Base-by-base conservation (phyloP, 75 land plant species). In the Larix kaempferi region DNA sequence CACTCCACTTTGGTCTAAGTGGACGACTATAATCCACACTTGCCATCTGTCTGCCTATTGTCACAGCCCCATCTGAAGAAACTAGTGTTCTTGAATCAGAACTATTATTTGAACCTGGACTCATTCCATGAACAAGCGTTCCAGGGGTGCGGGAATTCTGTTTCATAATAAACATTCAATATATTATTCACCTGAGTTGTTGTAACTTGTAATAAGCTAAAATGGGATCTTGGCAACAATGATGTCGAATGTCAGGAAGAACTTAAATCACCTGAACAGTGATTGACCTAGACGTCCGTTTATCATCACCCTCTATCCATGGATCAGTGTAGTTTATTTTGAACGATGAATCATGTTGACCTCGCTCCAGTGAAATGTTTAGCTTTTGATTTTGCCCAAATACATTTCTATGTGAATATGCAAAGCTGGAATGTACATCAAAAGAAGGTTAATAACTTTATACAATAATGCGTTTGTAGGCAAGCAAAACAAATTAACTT, bases 271-370 rank as follows among this genome's bases (percentile, higher is more conserved):
- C 99, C 95, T 97, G 99, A 77, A 97, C 65, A 81, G 84, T 92
- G 29, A 97, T 89, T 59, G 93, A 79, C 60, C 95, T 83, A 33
- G 98, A 95, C 37, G 99, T 97, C 52, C 98, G 81, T 71, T 97
- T 97, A 66, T 97, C 95, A 89, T 97, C 99, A 60, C 98, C 99
- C 78, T 95, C 94, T 85, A 97, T 91, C 99, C 99, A 97, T 11
- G 99, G 99, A 71, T 97, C 98, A 29, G 92, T 97, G 79, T 91
- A 95, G 74, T 93, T 97, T 74, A 97, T 74, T 58, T 95, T 91
- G 59, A 91, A 97, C 76, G 91, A 89, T 17, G 99, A 97, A 78
- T 97, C 99, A 63, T 92, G 78, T 86, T 97, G 99, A 7, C 99
- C 98, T 76, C 95, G 85, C 79, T 97, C 99, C 78, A 95, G 67